These are phyloP conservation scores for Wallacemonas rigidus DNA, from an alignment of 208 protist species.

Conservation along the genomic window DNA sequence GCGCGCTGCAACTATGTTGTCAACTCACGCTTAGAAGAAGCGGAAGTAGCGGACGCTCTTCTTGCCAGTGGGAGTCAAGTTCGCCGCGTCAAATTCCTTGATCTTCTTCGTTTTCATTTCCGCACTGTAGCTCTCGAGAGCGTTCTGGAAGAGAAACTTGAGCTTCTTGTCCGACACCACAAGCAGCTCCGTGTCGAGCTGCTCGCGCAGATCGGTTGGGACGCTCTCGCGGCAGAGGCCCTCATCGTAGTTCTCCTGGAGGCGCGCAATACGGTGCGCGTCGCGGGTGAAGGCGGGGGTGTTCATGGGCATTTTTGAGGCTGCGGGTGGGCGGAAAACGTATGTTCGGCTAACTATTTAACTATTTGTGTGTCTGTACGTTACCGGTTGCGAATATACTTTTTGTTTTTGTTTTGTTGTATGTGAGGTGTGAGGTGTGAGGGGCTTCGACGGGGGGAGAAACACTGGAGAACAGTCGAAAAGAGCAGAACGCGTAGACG, in stretches of 20 bases:
- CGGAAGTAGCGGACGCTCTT: constrained; percentile 32
- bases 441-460: too few relatives aligned
- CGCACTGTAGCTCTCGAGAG: constrained; percentile 58
- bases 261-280: constrained; percentile 52
- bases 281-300: constrained; percentile 67
- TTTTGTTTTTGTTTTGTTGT: too few relatives aligned
- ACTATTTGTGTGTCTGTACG: too few relatives aligned
- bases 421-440: too few relatives aligned
- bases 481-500: too few relatives aligned
- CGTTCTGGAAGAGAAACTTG: constrained; percentile 79
- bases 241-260: constrained; percentile 81
- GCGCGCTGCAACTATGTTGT: too few relatives aligned
- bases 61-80: constrained; percentile 21
- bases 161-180: constrained; percentile 62
- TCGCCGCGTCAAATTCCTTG: constrained; percentile 50
- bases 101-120: constrained; percentile 66
- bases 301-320: constrained; percentile 54
- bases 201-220: constrained; percentile 47
- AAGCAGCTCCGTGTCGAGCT: constrained; percentile 50
- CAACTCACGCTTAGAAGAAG: constrained; percentile 28
- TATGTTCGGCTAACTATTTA: too few relatives aligned
- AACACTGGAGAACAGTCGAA: too few relatives aligned
- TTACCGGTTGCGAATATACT: too few relatives aligned
- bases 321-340: neutral
- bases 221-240: constrained; percentile 67